Evolutionary conservation across 2,329 filamentous ascomycete genomes (phyloP).

Genomic region (Clonostachys rhizophaga): DNA sequence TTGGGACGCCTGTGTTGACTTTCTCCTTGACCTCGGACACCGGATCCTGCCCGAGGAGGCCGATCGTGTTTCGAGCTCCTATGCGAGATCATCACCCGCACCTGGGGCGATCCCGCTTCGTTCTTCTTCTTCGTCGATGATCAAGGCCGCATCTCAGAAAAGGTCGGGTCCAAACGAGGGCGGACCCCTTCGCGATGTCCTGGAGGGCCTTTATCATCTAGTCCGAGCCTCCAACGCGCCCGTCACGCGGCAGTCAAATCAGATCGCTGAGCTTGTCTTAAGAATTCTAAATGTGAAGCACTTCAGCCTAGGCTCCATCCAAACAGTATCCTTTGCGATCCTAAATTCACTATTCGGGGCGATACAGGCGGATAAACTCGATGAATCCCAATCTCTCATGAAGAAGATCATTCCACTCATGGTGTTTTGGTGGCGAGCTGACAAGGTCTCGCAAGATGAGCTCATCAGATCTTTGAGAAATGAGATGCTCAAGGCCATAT

Average conservation of each 20-base stretch:
- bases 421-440: constrained; percentile 72
- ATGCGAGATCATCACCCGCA: constrained; percentile 31
- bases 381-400: constrained; percentile 55
- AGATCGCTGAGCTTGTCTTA: constrained; percentile 51
- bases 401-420: constrained; percentile 65
- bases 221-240: constrained; percentile 65
- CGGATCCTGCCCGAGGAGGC: constrained; percentile 36
- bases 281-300: constrained; percentile 57
- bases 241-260: constrained; percentile 47
- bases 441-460: constrained; percentile 55
- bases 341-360: constrained; percentile 67
- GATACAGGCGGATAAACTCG: constrained; percentile 63
- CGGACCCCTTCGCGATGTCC: constrained; percentile 25
- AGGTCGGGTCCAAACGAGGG: constrained; percentile 17
- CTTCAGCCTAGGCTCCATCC: constrained; percentile 55
- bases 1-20: constrained; percentile 67
- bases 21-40: constrained; percentile 62
- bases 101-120: constrained; percentile 23
- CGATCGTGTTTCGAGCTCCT: constrained; percentile 23
- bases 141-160: constrained; percentile 21
- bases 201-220: constrained; percentile 63
- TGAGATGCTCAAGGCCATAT: constrained; percentile 71
- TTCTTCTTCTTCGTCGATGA: constrained; percentile 17
- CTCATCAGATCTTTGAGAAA: constrained; percentile 63
- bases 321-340: constrained; percentile 69